phyloP scores from a whole-genome alignment of 371 early-diverging fungal species.

The Rhizomucor pusillus region DNA sequence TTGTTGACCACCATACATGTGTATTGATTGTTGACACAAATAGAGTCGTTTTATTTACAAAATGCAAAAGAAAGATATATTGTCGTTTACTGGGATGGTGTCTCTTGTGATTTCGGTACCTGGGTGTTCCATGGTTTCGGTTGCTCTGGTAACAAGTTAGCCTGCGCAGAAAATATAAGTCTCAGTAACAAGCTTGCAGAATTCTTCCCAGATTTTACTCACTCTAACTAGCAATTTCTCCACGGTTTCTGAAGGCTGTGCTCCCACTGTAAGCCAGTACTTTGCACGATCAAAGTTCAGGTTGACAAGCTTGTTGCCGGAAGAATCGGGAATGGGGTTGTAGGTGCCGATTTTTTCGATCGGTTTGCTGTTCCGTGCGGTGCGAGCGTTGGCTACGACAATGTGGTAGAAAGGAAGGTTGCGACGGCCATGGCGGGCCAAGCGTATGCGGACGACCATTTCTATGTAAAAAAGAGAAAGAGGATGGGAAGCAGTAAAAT shows the following conservation, averaged over 20 bases:
- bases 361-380: constrained; percentile 84
- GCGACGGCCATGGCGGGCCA: constrained; percentile 86
- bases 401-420: constrained; percentile 94
- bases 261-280: constrained; percentile 96
- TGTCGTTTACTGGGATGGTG: no score
- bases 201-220: no score
- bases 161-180: no score
- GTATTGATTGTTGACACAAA: no score
- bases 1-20: no score
- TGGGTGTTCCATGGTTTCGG: no score
- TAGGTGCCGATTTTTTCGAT: constrained; percentile 92
- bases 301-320: constrained; percentile 80
- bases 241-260: constrained; percentile 89
- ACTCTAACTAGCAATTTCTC: constrained; percentile 89
- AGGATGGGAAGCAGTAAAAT: no score
- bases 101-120: no score
- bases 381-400: constrained; percentile 82
- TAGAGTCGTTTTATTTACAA: no score
- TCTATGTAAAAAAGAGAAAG: background rate
- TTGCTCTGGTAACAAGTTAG: no score
- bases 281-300: constrained; percentile 89
- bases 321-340: constrained; percentile 78
- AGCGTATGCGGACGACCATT: constrained; percentile 73
- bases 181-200: no score
- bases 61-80: no score